phyloP scores from a whole-genome alignment of 768 basidiomycete species.

The Mycena filopes region DNA sequence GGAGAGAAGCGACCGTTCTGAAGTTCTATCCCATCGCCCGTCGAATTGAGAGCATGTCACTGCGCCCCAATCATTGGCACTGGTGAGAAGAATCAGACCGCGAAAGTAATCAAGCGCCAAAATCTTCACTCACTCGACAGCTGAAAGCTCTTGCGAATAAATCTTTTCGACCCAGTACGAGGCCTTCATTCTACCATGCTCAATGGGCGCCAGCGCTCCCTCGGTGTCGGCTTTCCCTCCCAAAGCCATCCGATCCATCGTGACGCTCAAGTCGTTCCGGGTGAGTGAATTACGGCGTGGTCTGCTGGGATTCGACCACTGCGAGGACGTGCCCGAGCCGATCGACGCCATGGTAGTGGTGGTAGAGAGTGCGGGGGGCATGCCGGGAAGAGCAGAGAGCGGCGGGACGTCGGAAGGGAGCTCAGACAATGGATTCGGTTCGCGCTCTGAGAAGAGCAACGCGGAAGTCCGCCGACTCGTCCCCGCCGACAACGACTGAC shows the following conservation, averaged over 20 bases:
- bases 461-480: slow-evolving; percentile 53
- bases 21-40: slow-evolving; percentile 67
- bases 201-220: slow-evolving; percentile 50
- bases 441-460: slow-evolving; percentile 48
- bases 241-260: slow-evolving; percentile 76
- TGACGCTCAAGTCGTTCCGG: slow-evolving; percentile 66
- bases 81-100: slow-evolving; percentile 37
- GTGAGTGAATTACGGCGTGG: slow-evolving; percentile 57
- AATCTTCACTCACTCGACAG: slow-evolving; percentile 58
- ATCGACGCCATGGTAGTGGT: slow-evolving; percentile 64
- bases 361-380: slow-evolving; percentile 64
- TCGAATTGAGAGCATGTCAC: slow-evolving; percentile 75
- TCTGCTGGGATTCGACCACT: slow-evolving; percentile 43
- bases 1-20: slow-evolving; percentile 63
- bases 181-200: slow-evolving; percentile 75
- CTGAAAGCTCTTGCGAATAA: slow-evolving; percentile 56
- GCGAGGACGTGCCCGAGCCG: slow-evolving; percentile 47
- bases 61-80: slow-evolving; percentile 53
- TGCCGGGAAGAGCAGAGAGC: slow-evolving; percentile 60
- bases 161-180: slow-evolving; percentile 80
- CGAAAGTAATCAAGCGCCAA: slow-evolving; percentile 19
- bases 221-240: slow-evolving; percentile 62
- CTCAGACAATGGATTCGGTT: slow-evolving; percentile 48
- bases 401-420: slow-evolving; percentile 56
- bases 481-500: slow-evolving; percentile 49